Conservation (phyloP, 176 grass and related monocot genomes). For the Cenchrus fungigraminus region DNA sequence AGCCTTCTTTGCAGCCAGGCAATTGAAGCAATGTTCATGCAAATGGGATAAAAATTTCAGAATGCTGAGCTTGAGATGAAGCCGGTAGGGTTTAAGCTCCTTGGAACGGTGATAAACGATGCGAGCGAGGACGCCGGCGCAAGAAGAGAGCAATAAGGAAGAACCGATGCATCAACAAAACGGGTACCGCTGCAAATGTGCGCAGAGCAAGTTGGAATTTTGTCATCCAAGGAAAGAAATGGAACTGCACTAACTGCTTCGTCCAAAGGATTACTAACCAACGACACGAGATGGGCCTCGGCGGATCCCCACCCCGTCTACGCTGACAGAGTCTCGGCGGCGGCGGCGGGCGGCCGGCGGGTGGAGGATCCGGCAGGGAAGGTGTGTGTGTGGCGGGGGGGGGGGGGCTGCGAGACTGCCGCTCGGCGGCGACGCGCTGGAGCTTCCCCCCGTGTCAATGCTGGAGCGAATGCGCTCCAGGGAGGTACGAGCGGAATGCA, state of each 20-base stretch:
- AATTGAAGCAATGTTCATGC: slow-evolving; percentile 19
- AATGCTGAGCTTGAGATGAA: neutral
- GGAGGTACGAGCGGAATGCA: neutral
- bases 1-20: slow-evolving; percentile 13
- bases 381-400: too few relatives aligned
- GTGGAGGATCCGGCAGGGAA: slow-evolving; percentile 4
- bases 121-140: neutral
- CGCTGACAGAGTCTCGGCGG: neutral
- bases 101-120: slow-evolving; percentile 12
- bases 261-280: slow-evolving; percentile 15
- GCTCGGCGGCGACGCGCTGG: neutral
- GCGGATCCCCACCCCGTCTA: slow-evolving; percentile 18
- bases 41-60: neutral
- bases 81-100: slow-evolving; percentile 41
- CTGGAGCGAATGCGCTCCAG: neutral
- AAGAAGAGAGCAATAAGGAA: neutral
- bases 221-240: neutral
- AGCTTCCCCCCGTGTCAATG: neutral
- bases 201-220: neutral
- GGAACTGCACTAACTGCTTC: too few relatives aligned
- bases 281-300: neutral
- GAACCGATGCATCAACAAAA: slow-evolving; percentile 24
- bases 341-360: neutral
- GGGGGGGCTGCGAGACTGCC: neutral
- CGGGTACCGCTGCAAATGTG: slow-evolving; percentile 4